Evolutionary conservation across 2,329 filamentous ascomycete genomes (phyloP), one percentile per base, ranked within the genome.

Genomic region (Gyromitra esculenta): DNA sequence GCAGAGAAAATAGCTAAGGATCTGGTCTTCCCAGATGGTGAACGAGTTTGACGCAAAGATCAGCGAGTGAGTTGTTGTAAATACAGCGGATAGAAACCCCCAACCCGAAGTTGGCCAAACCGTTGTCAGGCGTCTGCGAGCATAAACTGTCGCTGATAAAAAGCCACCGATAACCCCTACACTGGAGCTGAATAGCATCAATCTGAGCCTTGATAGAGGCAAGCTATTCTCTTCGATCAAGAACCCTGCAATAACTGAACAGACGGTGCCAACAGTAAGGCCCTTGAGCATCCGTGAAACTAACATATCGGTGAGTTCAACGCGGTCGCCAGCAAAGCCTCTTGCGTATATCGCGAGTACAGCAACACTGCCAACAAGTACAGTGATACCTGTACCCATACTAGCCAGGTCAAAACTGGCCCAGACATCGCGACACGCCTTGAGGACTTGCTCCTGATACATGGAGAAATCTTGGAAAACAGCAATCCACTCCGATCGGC

Each of bases 21-120:
- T 97, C 13, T 93, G 92, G 82, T 99, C 96, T 85, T 99, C 96
- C 94, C 96, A 99, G 79, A 99, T 97, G 0, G 95, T 98, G 84
- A 94, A 99, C 0, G 96, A 99, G 84, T 99, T 99, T 2, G 96
- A 96, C 0, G 95, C 95, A 83, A 98, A 99, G 6, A 96, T 95
- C 66, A 92, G 86, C n/a, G 94, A 96, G 82, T 97, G 93, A 77
- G 91, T 90, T n/a, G 94, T 83, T 0, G 94, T 94, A 80, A 97
- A 93, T 13, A 94, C 83, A 35, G 93, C 86, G 5, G 93, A 91
- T 75, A 97, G 85, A 90, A 92, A 95, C n/a, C 93, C 91, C 94
- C 95, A 99, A 69, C 94, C 85, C 0, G 89, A 91, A n/a, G 84
- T 88, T 0, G 94, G 94, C 8, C 93, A 80, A 45, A 92, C 86